These are phyloP conservation scores for Eragrostis tef DNA, from an alignment of 202 grass and related monocot species.

Conservation along the genomic window DNA sequence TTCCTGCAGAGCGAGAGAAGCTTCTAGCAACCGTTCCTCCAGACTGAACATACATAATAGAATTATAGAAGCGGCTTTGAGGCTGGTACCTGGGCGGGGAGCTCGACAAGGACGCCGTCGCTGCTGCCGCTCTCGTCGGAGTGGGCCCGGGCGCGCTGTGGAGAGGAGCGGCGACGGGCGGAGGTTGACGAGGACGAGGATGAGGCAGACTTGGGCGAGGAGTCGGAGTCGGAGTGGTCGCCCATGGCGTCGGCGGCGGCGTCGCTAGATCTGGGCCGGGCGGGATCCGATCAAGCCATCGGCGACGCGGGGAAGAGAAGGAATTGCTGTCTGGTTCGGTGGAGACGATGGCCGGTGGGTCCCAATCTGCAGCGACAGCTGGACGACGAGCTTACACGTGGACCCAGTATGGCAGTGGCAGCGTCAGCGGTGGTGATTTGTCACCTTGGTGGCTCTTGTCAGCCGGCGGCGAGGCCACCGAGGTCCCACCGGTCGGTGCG, in stretches of 20 bases:
- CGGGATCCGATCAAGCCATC: conserved; percentile 58
- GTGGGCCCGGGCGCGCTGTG: conserved; percentile 52
- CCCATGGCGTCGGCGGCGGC: conserved; percentile 51
- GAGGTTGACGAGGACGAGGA: conserved; percentile 43
- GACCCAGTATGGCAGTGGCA: background rate
- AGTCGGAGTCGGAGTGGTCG: conserved; percentile 77
- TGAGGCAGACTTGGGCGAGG: conserved; percentile 73
- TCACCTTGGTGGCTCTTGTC: background rate
- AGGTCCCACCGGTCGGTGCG: conserved; percentile 32
- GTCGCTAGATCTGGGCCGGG: conserved; percentile 46
- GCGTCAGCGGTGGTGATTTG: conserved; percentile 5
- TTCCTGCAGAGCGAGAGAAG: conserved; percentile 55
- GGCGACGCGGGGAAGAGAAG: conserved; percentile 36
- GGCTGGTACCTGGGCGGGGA: conserved; percentile 73
- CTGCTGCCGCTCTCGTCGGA: conserved; percentile 93
- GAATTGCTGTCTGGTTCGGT: conserved; percentile 27
- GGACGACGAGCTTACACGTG: conserved; percentile 8
- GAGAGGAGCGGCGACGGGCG: conserved; percentile 23
- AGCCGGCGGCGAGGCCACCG: background rate
- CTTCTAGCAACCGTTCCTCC: conserved; percentile 18
- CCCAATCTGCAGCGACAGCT: background rate
- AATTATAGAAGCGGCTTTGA: background rate
- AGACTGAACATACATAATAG: background rate
- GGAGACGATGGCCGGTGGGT: conserved; percentile 49
- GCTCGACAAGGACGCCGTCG: conserved; percentile 96